Evolutionary conservation across 345 rosid genomes (phyloP).

Genomic region (Garcia nutans): DNA sequence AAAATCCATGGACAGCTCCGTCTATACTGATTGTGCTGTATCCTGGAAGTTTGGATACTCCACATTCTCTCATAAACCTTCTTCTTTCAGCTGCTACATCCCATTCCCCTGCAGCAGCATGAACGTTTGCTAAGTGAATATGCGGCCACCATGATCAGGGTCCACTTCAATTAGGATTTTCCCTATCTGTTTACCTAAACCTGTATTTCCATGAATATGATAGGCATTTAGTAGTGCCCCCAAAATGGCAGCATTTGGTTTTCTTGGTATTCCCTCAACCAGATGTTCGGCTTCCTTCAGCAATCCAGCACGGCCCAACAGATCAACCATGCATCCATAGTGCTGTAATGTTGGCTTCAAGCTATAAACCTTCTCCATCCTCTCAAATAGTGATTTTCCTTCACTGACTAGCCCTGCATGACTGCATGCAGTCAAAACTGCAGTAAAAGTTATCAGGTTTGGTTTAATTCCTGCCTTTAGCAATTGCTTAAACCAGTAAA

Average conservation of each 20-base stretch:
- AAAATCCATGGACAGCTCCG: constrained; percentile 55
- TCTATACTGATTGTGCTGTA: constrained; percentile 54
- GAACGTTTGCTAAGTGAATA: constrained; percentile 57
- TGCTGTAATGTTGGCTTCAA: constrained; percentile 66
- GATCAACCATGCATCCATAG: constrained; percentile 80
- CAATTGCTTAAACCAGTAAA: constrained; percentile 51
- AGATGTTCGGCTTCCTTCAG: constrained; percentile 50
- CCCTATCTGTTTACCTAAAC: constrained; percentile 58
- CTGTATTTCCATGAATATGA: constrained; percentile 44
- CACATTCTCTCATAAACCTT: constrained; percentile 44
- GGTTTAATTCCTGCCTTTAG: constrained; percentile 57
- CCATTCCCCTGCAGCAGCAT: constrained; percentile 56
- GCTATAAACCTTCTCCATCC: constrained; percentile 43
- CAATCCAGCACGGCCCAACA: constrained; percentile 69
- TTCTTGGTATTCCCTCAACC: constrained; percentile 51
- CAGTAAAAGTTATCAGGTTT: constrained; percentile 60
- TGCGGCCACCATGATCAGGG: constrained; percentile 55
- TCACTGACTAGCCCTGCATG: constrained; percentile 56
- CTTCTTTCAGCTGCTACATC: constrained; percentile 54
- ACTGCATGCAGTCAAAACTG: constrained; percentile 70
- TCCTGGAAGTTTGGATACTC: constrained; percentile 60
- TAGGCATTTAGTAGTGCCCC: constrained; percentile 73
- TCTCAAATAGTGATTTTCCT: constrained; percentile 51
- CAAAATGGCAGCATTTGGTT: constrained; percentile 62
- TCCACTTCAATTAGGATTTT: constrained; percentile 47